These are phyloP conservation scores for Leavenworthia alabamica DNA, from an alignment of 345 rosid species.

Conservation along the genomic window DNA sequence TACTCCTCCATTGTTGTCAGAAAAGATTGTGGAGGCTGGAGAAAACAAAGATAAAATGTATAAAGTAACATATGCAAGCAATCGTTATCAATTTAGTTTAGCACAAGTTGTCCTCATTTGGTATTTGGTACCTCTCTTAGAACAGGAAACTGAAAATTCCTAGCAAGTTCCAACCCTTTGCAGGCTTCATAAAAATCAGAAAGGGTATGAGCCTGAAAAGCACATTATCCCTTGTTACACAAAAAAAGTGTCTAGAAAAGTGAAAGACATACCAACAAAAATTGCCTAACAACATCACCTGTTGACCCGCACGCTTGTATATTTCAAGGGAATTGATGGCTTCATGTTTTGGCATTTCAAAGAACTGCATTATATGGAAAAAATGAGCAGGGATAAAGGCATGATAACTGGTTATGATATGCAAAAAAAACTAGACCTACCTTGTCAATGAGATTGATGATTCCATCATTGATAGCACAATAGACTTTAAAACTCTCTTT, in stretches of 20 bases:
- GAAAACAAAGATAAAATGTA: background rate
- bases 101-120: background rate
- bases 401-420: background rate
- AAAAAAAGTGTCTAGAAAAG: background rate
- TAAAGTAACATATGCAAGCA: background rate
- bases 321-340: conserved; percentile 75
- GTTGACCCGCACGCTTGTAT: conserved; percentile 79
- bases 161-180: conserved; percentile 94
- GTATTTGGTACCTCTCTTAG: conserved; percentile 69
- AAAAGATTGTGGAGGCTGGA: conserved; percentile 95
- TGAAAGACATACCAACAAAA: background rate
- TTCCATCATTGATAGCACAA: conserved; percentile 94
- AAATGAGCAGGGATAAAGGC: background rate
- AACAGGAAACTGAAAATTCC: conserved; percentile 94
- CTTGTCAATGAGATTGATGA: conserved; percentile 98
- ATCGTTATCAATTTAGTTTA: background rate
- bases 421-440: conserved; percentile 35
- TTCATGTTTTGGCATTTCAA: conserved; percentile 98
- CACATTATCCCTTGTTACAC: conserved; percentile 5
- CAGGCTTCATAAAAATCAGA: conserved; percentile 92
- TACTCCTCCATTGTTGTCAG: conserved; percentile 96
- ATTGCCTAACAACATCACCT: conserved; percentile 48
- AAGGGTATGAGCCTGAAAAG: conserved; percentile 73
- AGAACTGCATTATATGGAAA: conserved; percentile 54
- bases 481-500: conserved; percentile 98